Evolutionary conservation across 2,329 filamentous ascomycete genomes (phyloP), one percentile per base, ranked within the genome.

Genomic region (Pseudofabraea citricarpa): DNA sequence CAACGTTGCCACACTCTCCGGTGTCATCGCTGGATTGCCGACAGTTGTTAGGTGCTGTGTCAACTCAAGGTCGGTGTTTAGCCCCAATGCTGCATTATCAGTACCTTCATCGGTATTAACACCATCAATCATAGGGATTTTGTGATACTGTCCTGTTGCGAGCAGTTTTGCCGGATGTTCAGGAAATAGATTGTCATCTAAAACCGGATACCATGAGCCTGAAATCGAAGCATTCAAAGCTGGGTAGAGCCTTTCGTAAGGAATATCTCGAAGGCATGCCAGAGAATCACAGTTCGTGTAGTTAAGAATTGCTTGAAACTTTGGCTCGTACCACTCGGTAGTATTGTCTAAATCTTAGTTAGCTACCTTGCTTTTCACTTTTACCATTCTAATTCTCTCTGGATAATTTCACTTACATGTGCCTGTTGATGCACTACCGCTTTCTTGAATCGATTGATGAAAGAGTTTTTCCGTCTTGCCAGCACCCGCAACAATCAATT

Each of bases 71-170:
- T 37, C 18, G 19, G 19, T 15, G 21, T 37, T n/a, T 4, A 37
- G 19, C n/a, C 35, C 35, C 9, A 37, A n/a, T n/a, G 15, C 35
- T 18, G 35, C 35, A 7, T 37, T 37, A 13, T 22, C 35, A n/a
- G 58, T 52, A 12, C 58, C 60, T 40, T 63, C 60, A 39, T 63
- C 60, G 2, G 52, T 54, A 44, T 65, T 67, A 5, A 58, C 49
- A 12, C 65, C 65, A 24, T 60, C 52, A 2, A 68, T 69, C 36
- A 85, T 72, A 0, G 63, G 62, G 0, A 67, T 56, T 45, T 61
- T 57, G 31, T 54, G 52, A 35, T 67, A 67, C 9, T 49, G 39
- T 2, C 64, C 63, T 1, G 56, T 53, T 2, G 38, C 26, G 1
- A 66, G 36, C 36, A 65, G 64, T 37, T 57, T 56, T 8, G 52